Base-by-base conservation (phyloP, 208 protist species). In the Trypanosoma vivax region DNA sequence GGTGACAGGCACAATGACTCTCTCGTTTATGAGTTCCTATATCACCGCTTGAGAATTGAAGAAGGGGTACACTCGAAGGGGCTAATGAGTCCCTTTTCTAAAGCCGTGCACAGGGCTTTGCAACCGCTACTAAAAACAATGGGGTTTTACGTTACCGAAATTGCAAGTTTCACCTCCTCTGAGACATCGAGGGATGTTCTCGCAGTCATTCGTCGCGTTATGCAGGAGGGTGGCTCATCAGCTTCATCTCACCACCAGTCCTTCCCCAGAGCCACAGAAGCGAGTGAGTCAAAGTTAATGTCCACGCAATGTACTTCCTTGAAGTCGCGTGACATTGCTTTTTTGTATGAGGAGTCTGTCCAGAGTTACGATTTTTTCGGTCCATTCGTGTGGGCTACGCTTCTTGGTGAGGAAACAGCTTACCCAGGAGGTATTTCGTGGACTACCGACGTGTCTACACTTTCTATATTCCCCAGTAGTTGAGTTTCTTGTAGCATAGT, bases 311-410 rank as follows among this genome's bases (percentile, higher is more conserved):
- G 34, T 31, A 47, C 33, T 3, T 27, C 21, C 24, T 46, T 30
- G 34, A 37, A 47, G 38, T 13, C 56, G 21, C 24, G 35, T 5
- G 40, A 50, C 43, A 55, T 65, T 57, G 48, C 28, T 35, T 71
- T 39, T 52, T 49, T 74, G 35, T 93, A 93, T 67, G 79, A 93
- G 60, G 86, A 93, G 59, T 82, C 65, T 23, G 46, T 73, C 24
- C 55, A 84, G 42, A 89, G 82, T 59, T 90, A 93, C 59, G 62
- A 77, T 52, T 93, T 93, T 54, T 93, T 93, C 48, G 86, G 74
- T 3, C 81, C 81, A 0, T 93, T 89, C 65, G 57, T 90, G 43
- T 93, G 86, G 82, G 47, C 76, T 0, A 83, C 72, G 5, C 29
- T 90, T 39, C 34, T 93, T 34, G 65, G 54, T 19, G 76, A 86